Evolutionary conservation across 176 grass and related monocot species (phyloP).

Genomic region (Musa troglodytarum): DNA sequence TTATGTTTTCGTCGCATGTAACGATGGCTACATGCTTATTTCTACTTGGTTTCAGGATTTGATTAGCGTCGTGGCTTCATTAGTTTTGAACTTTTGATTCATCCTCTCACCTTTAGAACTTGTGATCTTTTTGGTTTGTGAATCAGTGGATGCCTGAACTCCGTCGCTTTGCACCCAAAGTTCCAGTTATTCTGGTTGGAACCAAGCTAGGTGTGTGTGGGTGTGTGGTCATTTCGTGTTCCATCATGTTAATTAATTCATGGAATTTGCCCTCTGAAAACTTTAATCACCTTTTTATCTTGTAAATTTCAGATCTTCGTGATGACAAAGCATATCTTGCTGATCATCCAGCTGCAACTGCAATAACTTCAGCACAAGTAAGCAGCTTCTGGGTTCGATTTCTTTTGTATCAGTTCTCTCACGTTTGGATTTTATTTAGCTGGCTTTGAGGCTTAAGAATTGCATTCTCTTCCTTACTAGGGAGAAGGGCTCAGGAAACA

Average conservation of each 20-base stretch:
- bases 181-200: conserved; percentile 74
- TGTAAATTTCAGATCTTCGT: conserved; percentile 50
- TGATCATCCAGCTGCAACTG: conserved; percentile 45
- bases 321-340: conserved; percentile 62
- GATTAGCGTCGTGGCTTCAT: no score
- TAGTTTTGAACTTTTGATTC: no score
- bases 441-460: background rate
- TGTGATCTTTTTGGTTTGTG: background rate
- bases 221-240: background rate
- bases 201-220: conserved; percentile 72
- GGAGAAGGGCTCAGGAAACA: conserved; percentile 79
- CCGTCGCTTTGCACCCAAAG: conserved; percentile 53
- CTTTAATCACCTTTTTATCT: background rate
- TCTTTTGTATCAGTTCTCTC: background rate
- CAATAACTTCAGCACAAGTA: conserved; percentile 54
- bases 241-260: background rate
- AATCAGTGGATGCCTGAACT: conserved; percentile 91
- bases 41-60: no score
- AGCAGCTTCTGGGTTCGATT: background rate
- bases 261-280: background rate
- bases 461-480: conserved; percentile 13
- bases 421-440: background rate
- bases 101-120: no score
- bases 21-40: no score
- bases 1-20: no score